Evolutionary conservation across 2,329 filamentous ascomycete species (phyloP).

Genomic region (Neoarthrinium moseri): DNA sequence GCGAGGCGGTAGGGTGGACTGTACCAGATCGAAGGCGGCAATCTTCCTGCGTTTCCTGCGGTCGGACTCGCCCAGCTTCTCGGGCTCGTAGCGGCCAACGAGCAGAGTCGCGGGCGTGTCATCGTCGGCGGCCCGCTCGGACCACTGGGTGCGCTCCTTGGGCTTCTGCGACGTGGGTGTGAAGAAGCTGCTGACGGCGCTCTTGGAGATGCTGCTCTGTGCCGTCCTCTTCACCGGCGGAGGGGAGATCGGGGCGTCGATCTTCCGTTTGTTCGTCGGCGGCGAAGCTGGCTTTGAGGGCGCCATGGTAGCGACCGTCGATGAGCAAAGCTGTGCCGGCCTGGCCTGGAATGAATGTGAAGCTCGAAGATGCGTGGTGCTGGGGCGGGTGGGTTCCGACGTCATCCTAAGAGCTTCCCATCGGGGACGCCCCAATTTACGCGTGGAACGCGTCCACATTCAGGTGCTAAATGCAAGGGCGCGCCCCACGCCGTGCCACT

Average conservation of each 20-base stretch:
- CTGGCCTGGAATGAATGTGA: no score
- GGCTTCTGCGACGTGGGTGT: slow-evolving; percentile 82
- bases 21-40: slow-evolving; percentile 68
- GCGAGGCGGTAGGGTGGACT: neutral
- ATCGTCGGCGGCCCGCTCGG: slow-evolving; percentile 56
- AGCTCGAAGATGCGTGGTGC: no score
- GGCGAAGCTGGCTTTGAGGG: neutral
- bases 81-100: slow-evolving; percentile 67
- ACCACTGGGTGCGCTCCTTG: slow-evolving; percentile 73
- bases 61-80: slow-evolving; percentile 27
- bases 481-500: no score
- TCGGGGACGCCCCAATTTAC: no score
- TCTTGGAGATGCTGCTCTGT: slow-evolving; percentile 54
- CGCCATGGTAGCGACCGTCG: no score
- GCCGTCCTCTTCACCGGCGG: slow-evolving; percentile 52
- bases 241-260: slow-evolving; percentile 47
- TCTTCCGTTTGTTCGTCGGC: slow-evolving; percentile 9
- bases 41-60: slow-evolving; percentile 52
- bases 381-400: no score
- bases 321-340: no score
- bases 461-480: no score
- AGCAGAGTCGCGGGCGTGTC: slow-evolving; percentile 61
- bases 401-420: no score
- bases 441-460: no score
- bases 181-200: slow-evolving; percentile 80